Percentiles rank a stretch among this genome's conserved stretches.
phyloP scores from a whole-genome alignment of 2,329 filamentous ascomycete genomes.

The Aspergillus costaricaensis region DNA sequence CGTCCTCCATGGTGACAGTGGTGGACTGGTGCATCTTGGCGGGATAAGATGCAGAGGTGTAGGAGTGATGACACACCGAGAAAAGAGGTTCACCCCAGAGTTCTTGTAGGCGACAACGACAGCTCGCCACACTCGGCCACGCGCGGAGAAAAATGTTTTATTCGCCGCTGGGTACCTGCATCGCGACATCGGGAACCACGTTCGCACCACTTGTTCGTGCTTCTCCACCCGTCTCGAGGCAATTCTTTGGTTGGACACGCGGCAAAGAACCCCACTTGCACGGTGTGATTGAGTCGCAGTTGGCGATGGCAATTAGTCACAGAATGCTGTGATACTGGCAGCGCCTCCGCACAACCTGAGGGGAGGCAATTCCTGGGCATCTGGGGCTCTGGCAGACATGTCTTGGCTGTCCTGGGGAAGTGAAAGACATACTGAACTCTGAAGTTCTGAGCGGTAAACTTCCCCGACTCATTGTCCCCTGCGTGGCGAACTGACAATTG shows the following conservation, averaged over 20 bases:
- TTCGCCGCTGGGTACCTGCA: constrained; percentile 6
- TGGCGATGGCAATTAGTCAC: constrained; percentile 4
- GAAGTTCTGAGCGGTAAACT: background rate
- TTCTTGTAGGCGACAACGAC: background rate
- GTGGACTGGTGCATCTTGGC: constrained; percentile 6
- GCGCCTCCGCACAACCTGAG: background rate
- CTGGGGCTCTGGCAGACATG: constrained; percentile 12
- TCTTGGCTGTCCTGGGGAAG: background rate
- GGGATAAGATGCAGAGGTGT: background rate
- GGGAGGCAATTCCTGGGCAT: background rate
- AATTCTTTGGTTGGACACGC: constrained; percentile 1
- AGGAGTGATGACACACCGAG: background rate
- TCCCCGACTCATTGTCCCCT: background rate
- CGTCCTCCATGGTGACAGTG: constrained; percentile 3
- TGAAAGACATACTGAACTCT: background rate
- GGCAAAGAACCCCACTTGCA: background rate
- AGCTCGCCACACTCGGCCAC: constrained; percentile 4
- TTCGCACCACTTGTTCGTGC: constrained; percentile 1
- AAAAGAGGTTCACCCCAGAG: background rate
- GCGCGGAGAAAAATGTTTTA: constrained; percentile 3
- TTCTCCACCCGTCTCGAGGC: background rate
- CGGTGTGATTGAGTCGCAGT: background rate
- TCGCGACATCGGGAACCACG: constrained; percentile 9
- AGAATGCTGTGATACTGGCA: background rate
- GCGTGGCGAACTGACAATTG: background rate